Evolutionary conservation across 495 filamentous ascomycete species (phyloP).

Genomic region (Penicillium pulvis): DNA sequence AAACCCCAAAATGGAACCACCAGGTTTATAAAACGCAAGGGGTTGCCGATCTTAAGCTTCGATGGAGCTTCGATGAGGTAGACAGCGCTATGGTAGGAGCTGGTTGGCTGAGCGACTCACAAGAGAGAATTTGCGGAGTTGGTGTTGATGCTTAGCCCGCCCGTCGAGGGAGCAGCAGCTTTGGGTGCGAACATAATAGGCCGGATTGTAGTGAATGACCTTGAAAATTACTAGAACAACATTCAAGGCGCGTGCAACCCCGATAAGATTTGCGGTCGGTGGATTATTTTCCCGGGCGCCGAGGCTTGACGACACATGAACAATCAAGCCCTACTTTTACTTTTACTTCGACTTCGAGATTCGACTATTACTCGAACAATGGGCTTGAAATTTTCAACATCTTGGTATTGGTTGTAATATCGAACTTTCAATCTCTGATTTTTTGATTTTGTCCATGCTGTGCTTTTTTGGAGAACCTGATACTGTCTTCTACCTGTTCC

Average conservation of each 20-base stretch:
- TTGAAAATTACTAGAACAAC: slow-evolving; percentile 9
- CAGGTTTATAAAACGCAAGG: slow-evolving; percentile 8
- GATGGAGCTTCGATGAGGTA: slow-evolving; percentile 4
- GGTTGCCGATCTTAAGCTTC: slow-evolving; percentile 5
- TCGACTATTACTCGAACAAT: neutral
- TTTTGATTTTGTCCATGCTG: neutral
- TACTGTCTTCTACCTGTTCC: neutral
- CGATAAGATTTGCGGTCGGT: slow-evolving; percentile 31
- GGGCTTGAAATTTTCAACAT: neutral
- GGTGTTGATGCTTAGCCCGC: slow-evolving; percentile 79
- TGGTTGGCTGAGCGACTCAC: slow-evolving; percentile 45
- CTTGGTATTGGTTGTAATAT: neutral
- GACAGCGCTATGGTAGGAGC: neutral
- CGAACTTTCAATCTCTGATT: neutral
- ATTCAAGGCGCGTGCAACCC: slow-evolving; percentile 8
- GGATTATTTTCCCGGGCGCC: slow-evolving; percentile 21
- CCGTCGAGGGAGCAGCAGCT: slow-evolving; percentile 51
- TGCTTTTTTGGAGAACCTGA: neutral
- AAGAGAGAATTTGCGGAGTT: slow-evolving; percentile 70
- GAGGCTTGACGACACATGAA: slow-evolving; percentile 3
- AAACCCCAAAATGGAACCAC: neutral
- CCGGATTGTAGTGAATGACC: slow-evolving; percentile 16
- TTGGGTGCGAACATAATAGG: slow-evolving; percentile 58
- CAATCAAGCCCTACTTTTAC: neutral
- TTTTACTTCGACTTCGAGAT: neutral